A percentile compares a stretch with the other conserved stretches of the same genome.
phyloP scores from a whole-genome alignment of 2,329 filamentous ascomycete genomes.

The Thermoascus crustaceus region DNA sequence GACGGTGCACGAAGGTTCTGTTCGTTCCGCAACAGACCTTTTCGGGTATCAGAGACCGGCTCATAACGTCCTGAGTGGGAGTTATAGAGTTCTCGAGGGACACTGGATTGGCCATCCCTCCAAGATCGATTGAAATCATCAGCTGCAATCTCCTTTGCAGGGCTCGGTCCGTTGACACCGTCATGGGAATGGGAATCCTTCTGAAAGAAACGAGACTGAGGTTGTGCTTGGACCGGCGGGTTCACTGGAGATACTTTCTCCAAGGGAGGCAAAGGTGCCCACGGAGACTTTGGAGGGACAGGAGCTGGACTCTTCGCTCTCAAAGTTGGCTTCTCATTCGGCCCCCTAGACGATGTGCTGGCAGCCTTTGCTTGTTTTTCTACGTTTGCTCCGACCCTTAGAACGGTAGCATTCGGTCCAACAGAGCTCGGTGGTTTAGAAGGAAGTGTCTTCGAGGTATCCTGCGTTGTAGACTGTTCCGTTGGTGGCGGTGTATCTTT shows the following conservation, averaged over 20 bases:
- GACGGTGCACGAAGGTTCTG: constrained; percentile 62
- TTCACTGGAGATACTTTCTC: constrained; percentile 70
- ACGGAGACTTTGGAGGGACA: constrained; percentile 76
- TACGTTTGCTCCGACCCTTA: constrained; percentile 39
- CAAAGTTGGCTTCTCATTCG: constrained; percentile 46
- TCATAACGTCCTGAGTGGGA: constrained; percentile 93
- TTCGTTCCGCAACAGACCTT: constrained; percentile 61
- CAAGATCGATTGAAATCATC: constrained; percentile 88
- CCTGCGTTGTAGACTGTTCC: constrained; percentile 16
- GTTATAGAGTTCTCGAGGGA: constrained; percentile 76
- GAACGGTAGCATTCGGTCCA: constrained; percentile 43
- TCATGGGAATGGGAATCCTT: constrained; percentile 53
- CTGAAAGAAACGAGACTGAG: constrained; percentile 42
- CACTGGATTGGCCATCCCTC: constrained; percentile 58
- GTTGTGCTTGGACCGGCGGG: constrained; percentile 34
- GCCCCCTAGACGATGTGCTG: constrained; percentile 40
- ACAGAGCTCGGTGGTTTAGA: constrained; percentile 36
- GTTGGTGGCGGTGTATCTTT: constrained; percentile 11
- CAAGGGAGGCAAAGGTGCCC: constrained; percentile 78
- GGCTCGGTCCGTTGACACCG: constrained; percentile 42
- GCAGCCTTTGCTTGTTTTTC: constrained; percentile 39
- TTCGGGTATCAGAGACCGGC: constrained; percentile 67
- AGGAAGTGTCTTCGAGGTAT: constrained; percentile 21
- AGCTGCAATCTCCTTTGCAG: constrained; percentile 76
- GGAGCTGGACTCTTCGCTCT: constrained; percentile 41